Base-by-base conservation (phyloP, 2,329 filamentous ascomycete genomes). In the Huntiella moniliformis region DNA sequence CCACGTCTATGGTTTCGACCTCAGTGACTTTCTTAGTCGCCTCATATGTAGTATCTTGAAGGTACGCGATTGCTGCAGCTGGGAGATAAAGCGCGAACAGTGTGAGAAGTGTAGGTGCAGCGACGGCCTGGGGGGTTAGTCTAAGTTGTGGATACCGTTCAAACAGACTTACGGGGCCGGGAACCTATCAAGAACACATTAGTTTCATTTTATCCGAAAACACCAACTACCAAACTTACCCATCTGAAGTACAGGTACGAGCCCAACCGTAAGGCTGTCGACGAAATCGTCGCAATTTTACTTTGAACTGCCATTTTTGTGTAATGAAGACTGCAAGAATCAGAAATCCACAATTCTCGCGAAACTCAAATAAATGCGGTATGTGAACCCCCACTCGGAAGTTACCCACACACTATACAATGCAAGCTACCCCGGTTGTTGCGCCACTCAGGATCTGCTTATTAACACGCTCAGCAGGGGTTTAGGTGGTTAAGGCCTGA, bases 31-130 rank as follows among this genome's bases (percentile, higher is more conserved):
- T 64, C 52, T 79, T 74, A 49, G 79, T 60, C 4, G 80, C 56
- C 41, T 73, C 65, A 54, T 76, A 71, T 49, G 70, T 64, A 5
- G 74, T 65, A 47, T 73, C 71, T 12, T 66, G 66, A 18, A 71
- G 59, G 56, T 73, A 76, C 53, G 68, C 73, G 10, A 66, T 62
- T 43, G 81, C 58, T 59, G 80, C 82, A 0, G 76, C 66, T 0
- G 77, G 69, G 0, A 78, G 56, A 53, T 83, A 84, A 48, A 84
- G 60, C 17, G 72, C 75, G 50, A 80, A 76, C 2, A 80, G 62
- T 0, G 78, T 68, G 47, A 75, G 74, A 3, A 76, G 52, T 12
- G 51, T 52, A 32, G 51, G 31, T 11, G 51, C 52, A 11, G 55
- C 44, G 6, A 50, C 50, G 15, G 52, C 51, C 54, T 56, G 50